Percentiles rank a stretch among this genome's conserved stretches.
These are phyloP conservation scores for Trichoderma koningiopsis DNA, from an alignment of 2,329 filamentous ascomycete species.

Conservation along the genomic window DNA sequence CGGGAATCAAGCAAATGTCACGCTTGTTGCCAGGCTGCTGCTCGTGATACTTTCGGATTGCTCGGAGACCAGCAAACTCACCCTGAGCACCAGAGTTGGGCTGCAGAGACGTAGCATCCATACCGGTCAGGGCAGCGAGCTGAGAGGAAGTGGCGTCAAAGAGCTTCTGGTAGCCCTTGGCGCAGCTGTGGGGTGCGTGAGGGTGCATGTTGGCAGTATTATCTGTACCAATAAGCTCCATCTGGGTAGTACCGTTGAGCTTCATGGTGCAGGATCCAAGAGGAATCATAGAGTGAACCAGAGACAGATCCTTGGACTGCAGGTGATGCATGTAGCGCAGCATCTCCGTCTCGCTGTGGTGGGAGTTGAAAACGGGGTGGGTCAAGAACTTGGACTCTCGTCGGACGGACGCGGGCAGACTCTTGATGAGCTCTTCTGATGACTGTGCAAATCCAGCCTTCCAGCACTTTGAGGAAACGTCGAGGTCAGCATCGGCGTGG, in stretches of 20 bases:
- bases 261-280: constrained; percentile 99
- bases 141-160: constrained; percentile 74
- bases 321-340: constrained; percentile 91
- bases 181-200: constrained; percentile 65
- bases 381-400: constrained; percentile 77
- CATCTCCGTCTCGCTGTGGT: constrained; percentile 94
- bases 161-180: constrained; percentile 69
- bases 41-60: constrained; percentile 84
- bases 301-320: constrained; percentile 89
- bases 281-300: constrained; percentile 97
- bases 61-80: constrained; percentile 86
- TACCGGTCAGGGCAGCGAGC: constrained; percentile 81
- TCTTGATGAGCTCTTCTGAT: constrained; percentile 41
- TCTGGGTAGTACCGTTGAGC: constrained; percentile 90
- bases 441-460: constrained; percentile 40
- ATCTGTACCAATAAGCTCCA: constrained; percentile 80
- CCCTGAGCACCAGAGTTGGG: constrained; percentile 96
- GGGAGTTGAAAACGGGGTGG: constrained; percentile 90
- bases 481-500: constrained; percentile 29
- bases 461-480: constrained; percentile 45
- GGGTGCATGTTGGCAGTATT: constrained; percentile 81
- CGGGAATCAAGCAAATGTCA: constrained; percentile 91
- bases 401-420: constrained; percentile 61
- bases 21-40: constrained; percentile 68
- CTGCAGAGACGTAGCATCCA: constrained; percentile 86